phyloP scores from a whole-genome alignment of 169 alveolate genomes.

The Plasmodium berghei region DNA sequence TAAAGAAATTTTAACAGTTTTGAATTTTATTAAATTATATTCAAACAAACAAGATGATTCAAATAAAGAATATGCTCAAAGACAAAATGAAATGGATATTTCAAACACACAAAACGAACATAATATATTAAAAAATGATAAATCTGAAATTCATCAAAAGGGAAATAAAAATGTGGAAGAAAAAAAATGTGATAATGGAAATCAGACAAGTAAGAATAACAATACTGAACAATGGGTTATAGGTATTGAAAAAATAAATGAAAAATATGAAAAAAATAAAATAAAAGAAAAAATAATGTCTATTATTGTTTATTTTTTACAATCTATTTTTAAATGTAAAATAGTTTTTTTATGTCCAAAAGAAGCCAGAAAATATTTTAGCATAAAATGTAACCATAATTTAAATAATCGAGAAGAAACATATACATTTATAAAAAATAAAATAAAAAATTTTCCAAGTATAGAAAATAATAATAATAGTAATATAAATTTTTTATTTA shows the following conservation, averaged over 20 bases:
- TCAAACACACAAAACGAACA: neutral
- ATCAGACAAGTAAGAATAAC: neutral
- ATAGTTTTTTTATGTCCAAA: slow-evolving; percentile 72
- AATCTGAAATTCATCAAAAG: neutral
- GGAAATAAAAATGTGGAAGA: neutral
- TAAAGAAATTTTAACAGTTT: slow-evolving; percentile 49
- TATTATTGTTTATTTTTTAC: slow-evolving; percentile 49
- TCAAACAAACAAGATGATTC: slow-evolving; percentile 7
- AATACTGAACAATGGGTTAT: slow-evolving; percentile 49
- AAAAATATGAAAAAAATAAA: slow-evolving; percentile 65
- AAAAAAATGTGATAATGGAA: neutral
- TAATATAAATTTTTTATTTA: slow-evolving; percentile 46
- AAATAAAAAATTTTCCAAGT: slow-evolving; percentile 49
- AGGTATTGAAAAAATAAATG: slow-evolving; percentile 74
- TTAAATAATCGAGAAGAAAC: slow-evolving; percentile 61
- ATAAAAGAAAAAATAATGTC: slow-evolving; percentile 64
- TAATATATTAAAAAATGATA: neutral
- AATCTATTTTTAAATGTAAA: slow-evolving; percentile 62
- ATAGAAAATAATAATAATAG: slow-evolving; percentile 23
- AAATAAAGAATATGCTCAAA: neutral
- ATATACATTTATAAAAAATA: slow-evolving; percentile 64
- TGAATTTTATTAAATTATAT: slow-evolving; percentile 47
- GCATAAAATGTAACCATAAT: slow-evolving; percentile 44
- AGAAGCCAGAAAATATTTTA: slow-evolving; percentile 69
- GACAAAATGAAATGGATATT: neutral